Evolutionary conservation across 2,329 filamentous ascomycete genomes (phyloP).

Genomic region (Diplocarpon mali): DNA sequence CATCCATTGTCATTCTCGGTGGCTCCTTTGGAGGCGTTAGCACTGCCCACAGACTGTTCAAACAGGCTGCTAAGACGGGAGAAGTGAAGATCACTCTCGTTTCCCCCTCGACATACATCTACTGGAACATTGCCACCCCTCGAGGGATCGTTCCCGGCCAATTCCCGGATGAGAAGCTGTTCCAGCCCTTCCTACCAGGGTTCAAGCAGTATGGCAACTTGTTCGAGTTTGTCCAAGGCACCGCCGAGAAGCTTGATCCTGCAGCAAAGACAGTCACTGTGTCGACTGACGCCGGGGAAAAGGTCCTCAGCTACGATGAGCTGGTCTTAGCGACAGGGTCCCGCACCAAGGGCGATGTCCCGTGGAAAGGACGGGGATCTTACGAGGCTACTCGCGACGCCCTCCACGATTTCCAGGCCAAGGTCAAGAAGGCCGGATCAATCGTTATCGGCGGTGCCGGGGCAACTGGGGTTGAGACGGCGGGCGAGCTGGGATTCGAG

Average conservation of each 20-base stretch:
- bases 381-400: constrained; percentile 25
- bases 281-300: constrained; percentile 26
- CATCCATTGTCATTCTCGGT: constrained; percentile 27
- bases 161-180: constrained; percentile 33
- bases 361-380: constrained; percentile 38
- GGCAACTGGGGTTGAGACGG: constrained; percentile 28
- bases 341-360: constrained; percentile 32
- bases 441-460: constrained; percentile 28
- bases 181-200: constrained; percentile 30
- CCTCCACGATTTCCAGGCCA: constrained; percentile 19
- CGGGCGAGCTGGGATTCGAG: constrained; percentile 20
- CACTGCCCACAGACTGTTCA: constrained; percentile 26
- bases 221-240: constrained; percentile 43
- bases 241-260: constrained; percentile 35
- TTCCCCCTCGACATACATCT: constrained; percentile 39
- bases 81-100: constrained; percentile 44
- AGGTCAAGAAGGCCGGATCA: constrained; percentile 18
- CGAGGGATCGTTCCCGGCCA: constrained; percentile 36
- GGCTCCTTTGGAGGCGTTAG: constrained; percentile 25
- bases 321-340: constrained; percentile 46
- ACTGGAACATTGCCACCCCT: constrained; percentile 39
- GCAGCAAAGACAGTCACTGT: constrained; percentile 34
- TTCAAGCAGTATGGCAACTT: constrained; percentile 37
- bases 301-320: constrained; percentile 35
- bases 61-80: constrained; percentile 19